Base-by-base conservation (phyloP, 2,329 filamentous ascomycete genomes). In the Aspergillus calidoustus region DNA sequence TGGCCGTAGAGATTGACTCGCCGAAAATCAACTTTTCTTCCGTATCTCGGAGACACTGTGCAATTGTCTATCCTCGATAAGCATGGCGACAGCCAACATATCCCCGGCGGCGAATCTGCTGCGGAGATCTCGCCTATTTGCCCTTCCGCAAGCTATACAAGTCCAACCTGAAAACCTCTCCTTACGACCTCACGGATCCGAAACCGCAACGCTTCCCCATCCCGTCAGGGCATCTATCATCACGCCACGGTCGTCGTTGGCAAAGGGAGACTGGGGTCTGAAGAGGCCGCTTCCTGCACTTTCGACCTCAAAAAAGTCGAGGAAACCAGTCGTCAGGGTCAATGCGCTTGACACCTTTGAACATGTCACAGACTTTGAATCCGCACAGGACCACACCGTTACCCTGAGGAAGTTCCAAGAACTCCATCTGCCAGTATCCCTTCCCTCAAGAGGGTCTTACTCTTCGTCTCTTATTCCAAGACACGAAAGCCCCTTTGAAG, bases 341-440 rank as follows among this genome's bases (percentile, higher is more conserved):
- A 88, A 87, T 70, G 85, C 90, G 63, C 84, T 96, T 66, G 94
- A 98, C 80, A 91, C 92, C 2, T 86, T 88, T 69, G 93, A 97
- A 78, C 90, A 93, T 75, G 85, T 97, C 68, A 97, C 93, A 72
- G 93, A 97, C 72, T 98, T 93, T 77, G 84, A 87, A 65, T 93
- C 91, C 43, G 91, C 93, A 0, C 86, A 89, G 60, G 92, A 97
- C 76, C 92, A 96, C 77, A 86, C 89, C 55, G 81, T 92, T 68
- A 93, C 92, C 7, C 81, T 96, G 59, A 83, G 88, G 73, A 98
- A 97, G 81, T 97, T 90, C 81, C 90, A 92, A 74, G 91, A 96
- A 76, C 83, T 97, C 74, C 84, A 87, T 61, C 79, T 97, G 57
- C 87, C 91, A 6, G 80, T 97, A 62, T 85, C 88, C 19, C 81